Base-by-base conservation (phyloP, 23 red algal species). In the Gracilaria gracilis region DNA sequence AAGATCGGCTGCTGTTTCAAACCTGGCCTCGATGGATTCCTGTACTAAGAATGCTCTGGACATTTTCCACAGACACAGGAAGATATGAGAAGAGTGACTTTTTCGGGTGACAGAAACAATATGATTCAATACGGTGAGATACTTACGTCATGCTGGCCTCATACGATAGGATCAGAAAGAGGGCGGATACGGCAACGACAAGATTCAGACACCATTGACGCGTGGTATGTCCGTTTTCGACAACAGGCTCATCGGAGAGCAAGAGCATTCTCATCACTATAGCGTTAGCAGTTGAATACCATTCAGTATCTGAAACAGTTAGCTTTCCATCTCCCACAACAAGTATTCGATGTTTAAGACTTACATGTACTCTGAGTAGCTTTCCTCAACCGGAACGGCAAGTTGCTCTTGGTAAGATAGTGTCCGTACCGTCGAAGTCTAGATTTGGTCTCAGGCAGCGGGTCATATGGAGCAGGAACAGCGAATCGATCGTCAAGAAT, bases 101-200 rank as follows among this genome's bases (percentile, higher is more conserved):
- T 46, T 11, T 46, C 9, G 16, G 28, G 50, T 4, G 36, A 16
- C 1, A 70, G 25, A 16, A 36, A 38, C 4, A 15, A 38, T 70
- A 24, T 16, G 15, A 16, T 35, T 35, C 1, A 34, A 1, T 25
- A 34, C 25, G 16, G 75, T 2, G 36, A 50, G 27, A 79, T 19
- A 40, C 84, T 25, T 88, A 88, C 84, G 84, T 88, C 84, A 88
- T 88, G 14, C 59, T 65, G 0, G 84, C 84, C 33, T 79, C 84
- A 48, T 88, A 88, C 6, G 84, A 34, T 13, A 78, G 33, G 44
- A 88, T 57, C 4, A 88, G 69, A 25, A 88, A 77, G 47, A 88
- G 42, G 34, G 40, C 50, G 36, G 39, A 77, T 13, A 88, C 38
- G 21, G 46, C 28, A 33, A 88, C 34, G 4, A 88, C 12, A 38